Evolutionary conservation across 441 rosid species (phyloP).

Genomic region (Euphorbia celastroides): DNA sequence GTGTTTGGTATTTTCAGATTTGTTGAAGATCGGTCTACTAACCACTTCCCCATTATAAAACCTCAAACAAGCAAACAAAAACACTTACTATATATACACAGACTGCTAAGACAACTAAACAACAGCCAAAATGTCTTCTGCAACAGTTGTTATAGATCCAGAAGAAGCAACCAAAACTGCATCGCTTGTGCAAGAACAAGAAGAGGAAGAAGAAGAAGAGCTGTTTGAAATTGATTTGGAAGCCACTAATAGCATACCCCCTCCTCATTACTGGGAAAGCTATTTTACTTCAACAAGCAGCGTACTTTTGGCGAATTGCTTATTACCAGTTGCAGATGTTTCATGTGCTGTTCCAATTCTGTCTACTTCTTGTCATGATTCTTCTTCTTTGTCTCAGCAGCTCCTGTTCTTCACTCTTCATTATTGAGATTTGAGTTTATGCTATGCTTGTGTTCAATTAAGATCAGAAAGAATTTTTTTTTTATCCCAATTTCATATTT

Average conservation of each 20-base stretch:
- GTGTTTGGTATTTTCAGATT: conserved; percentile 27
- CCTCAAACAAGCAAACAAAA: neutral
- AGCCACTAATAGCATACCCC: conserved; percentile 35
- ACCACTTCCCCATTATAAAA: conserved; percentile 24
- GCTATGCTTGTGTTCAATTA: too few species aligned
- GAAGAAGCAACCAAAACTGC: neutral
- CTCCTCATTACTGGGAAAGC: conserved; percentile 39
- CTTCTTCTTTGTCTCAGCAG: conserved; percentile 4
- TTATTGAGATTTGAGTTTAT: neutral
- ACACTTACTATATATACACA: too few species aligned
- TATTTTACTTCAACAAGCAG: conserved; percentile 28
- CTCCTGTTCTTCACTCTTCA: neutral
- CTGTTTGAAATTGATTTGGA: conserved; percentile 51
- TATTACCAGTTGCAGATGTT: conserved; percentile 42
- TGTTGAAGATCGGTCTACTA: conserved; percentile 48
- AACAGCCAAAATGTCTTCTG: conserved; percentile 24
- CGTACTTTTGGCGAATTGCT: conserved; percentile 48
- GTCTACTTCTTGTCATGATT: conserved; percentile 2
- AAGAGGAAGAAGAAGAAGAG: conserved; percentile 41
- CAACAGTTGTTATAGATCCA: conserved; percentile 10
- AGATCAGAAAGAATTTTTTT: too few species aligned
- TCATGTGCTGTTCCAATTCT: conserved; percentile 40
- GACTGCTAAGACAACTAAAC: neutral
- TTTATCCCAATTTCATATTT: too few species aligned
- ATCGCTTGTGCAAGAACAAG: conserved; percentile 5